Evolutionary conservation across 2,329 filamentous ascomycete species (phyloP), one percentile per base, ranked within the genome.

Genomic region (Aspergillus tanneri): DNA sequence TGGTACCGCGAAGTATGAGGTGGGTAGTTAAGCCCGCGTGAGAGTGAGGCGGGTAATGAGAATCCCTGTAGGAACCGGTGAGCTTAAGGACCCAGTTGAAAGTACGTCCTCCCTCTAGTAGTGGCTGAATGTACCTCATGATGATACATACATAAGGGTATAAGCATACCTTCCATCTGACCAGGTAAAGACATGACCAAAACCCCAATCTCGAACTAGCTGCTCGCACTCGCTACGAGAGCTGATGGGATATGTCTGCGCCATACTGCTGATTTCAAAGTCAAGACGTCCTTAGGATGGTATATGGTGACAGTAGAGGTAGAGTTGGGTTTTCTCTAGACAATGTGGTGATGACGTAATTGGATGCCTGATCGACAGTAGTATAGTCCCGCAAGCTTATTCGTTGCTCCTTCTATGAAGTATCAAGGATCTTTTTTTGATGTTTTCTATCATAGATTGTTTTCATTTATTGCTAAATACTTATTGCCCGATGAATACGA

Each of bases 131-230:
- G n/a, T n/a, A n/a, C n/a, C n/a, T n/a, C n/a, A n/a, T 12, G 4
- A 27, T 6, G 22, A 3, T n/a, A 3, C 2, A 19, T 7, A 9
- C n/a, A 12, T 22, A 18, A 24, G 25, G 11, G 11, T 18, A 27
- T 30, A n/a, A 11, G 32, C 71, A 55, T 71, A 82, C 79, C 78
- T 77, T 40, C 75, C 67, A 63, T 84, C 81, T 2, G 74, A 76
- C 81, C 81, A 84, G 3, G 81, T 84, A 57, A 84, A 84, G 56
- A 84, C 78, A 56, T 79, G 75, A 8, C 56, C 53, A 63, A 84
- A 85, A 1, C 82, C 82, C 81, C 80, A 84, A 7, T 73, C 72
- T 28, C 72, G 70, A 7, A 85, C 81, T 50, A 79, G 66, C 28
- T 63, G 61, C 62, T 84, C 81, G 46, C 79, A 77, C 25, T 82